A percentile compares a stretch with the other conserved stretches of the same genome.
phyloP scores from a whole-genome alignment of 1,284 basidiomycete genomes.

The Veloporphyrellus conicus region DNA sequence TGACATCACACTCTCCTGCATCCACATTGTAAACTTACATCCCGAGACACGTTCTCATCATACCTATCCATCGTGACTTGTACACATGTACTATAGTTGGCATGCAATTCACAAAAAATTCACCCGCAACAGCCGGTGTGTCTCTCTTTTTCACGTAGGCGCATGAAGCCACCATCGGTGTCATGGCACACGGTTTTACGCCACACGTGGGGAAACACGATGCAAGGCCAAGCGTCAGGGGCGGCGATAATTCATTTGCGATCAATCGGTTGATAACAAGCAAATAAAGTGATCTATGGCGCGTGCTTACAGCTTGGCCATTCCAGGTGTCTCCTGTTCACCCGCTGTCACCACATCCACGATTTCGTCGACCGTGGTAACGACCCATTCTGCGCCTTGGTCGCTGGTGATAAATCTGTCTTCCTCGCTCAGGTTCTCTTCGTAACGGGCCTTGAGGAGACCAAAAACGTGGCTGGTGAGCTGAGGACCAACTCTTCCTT shows the following conservation, averaged over 20 bases:
- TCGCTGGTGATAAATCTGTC: conserved; percentile 85
- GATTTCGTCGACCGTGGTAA: conserved; percentile 81
- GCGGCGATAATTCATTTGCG: conserved; percentile 20
- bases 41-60: conserved; percentile 29
- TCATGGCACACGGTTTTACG: conserved; percentile 30
- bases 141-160: conserved; percentile 19
- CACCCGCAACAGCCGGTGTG: conserved; percentile 21
- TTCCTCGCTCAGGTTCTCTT: conserved; percentile 61
- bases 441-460: conserved; percentile 76
- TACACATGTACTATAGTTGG: conserved; percentile 34
- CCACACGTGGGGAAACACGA: conserved; percentile 36
- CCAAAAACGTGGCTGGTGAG: conserved; percentile 91
- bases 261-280: conserved; percentile 34
- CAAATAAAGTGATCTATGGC: conserved; percentile 19
- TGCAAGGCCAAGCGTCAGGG: conserved; percentile 23
- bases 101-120: conserved; percentile 28
- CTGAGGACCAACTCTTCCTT: conserved; percentile 87
- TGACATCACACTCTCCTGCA: conserved; percentile 37
- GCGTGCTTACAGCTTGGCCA: conserved; percentile 57
- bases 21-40: conserved; percentile 35
- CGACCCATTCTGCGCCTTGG: conserved; percentile 89
- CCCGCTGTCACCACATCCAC: conserved; percentile 63
- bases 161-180: conserved; percentile 17
- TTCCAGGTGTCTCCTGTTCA: conserved; percentile 37
- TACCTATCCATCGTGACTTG: conserved; percentile 29